These are phyloP conservation scores for Dendrothele bispora DNA, from an alignment of 768 basidiomycete species.

Conservation along the genomic window DNA sequence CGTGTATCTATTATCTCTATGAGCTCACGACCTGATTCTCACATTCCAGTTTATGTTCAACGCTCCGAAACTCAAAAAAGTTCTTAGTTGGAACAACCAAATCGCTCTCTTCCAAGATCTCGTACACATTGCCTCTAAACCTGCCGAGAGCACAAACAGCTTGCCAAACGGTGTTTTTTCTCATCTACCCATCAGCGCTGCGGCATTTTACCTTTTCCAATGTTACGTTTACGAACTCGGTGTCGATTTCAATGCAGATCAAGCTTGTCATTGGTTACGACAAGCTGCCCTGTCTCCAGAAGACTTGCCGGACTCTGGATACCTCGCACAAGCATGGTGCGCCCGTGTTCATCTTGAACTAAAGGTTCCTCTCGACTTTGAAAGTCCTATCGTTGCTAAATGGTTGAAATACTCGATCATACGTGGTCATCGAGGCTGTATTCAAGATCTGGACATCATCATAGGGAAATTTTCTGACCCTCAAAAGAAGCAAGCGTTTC, in stretches of 20 bases:
- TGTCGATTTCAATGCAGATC: background rate
- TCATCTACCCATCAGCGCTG: background rate
- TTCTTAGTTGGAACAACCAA: constrained; percentile 8
- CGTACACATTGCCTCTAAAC: background rate
- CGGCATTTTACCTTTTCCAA: constrained; percentile 10
- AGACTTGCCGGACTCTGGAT: constrained; percentile 6
- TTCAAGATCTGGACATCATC: too few relatives aligned
- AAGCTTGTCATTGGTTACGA: constrained; percentile 11
- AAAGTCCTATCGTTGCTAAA: background rate
- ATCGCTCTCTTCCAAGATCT: constrained; percentile 3
- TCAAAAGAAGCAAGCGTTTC: too few relatives aligned
- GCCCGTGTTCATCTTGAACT: constrained; percentile 10
- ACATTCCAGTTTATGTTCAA: constrained; percentile 10
- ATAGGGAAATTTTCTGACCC: too few relatives aligned
- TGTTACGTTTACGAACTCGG: constrained; percentile 11
- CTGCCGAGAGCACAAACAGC: too few relatives aligned
- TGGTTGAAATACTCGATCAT: constrained; percentile 8
- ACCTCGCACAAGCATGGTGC: constrained; percentile 11
- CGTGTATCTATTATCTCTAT: too few relatives aligned
- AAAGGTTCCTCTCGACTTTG: constrained; percentile 3
- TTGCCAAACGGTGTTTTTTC: background rate
- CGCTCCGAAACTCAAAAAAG: constrained; percentile 1
- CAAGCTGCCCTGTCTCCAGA: background rate
- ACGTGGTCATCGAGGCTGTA: constrained; percentile 9
- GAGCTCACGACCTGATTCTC: too few relatives aligned